These are phyloP conservation scores for Jatropha podagrica DNA, from an alignment of 441 rosid species.

Conservation along the genomic window DNA sequence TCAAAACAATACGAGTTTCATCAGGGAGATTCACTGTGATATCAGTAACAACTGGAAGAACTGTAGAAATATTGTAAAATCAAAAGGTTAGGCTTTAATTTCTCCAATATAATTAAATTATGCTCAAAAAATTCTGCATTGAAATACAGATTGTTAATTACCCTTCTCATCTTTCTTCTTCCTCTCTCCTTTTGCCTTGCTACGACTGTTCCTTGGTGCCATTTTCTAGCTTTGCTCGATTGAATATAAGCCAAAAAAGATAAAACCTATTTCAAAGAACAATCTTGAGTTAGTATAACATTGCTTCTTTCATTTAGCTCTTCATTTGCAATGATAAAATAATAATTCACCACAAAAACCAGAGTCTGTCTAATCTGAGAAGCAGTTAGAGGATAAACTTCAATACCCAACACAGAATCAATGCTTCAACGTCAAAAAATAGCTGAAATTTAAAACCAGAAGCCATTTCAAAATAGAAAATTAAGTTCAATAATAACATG, in stretches of 20 bases:
- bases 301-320: background rate
- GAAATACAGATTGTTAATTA: conserved; percentile 17
- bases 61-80: conserved; percentile 39
- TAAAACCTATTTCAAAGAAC: conserved; percentile 14
- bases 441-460: background rate
- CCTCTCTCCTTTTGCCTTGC: conserved; percentile 90
- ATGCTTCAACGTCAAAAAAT: conserved; percentile 2
- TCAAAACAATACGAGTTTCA: conserved; percentile 62
- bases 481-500: background rate
- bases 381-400: background rate
- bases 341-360: background rate
- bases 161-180: conserved; percentile 97
- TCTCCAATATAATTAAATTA: background rate
- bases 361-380: background rate
- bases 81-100: background rate
- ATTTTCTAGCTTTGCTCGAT: conserved; percentile 41
- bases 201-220: conserved; percentile 94
- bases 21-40: conserved; percentile 84
- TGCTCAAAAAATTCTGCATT: background rate
- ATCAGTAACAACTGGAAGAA: conserved; percentile 83
- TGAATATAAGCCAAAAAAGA: conserved; percentile 15
- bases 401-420: conserved; percentile 9
- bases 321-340: background rate
- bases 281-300: background rate
- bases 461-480: background rate